Percentiles rank a stretch among this genome's conserved stretches.
phyloP scores from a whole-genome alignment of 495 filamentous ascomycete species.

The Entonaema liquescens region DNA sequence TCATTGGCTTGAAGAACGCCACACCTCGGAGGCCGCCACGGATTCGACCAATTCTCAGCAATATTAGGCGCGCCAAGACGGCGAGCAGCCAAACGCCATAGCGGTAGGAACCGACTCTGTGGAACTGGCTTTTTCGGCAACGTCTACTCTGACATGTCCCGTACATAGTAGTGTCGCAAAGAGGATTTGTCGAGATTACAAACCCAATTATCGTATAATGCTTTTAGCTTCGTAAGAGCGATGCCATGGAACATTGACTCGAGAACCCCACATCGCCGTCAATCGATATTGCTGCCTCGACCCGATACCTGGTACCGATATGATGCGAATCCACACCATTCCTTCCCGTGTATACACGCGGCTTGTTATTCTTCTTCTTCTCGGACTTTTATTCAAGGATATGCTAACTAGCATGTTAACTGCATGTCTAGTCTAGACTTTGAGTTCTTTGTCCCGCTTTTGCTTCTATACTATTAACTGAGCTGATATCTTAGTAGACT shows the following conservation, averaged over 20 bases:
- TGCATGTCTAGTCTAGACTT: constrained; percentile 21
- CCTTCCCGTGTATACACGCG: not conserved
- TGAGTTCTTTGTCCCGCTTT: constrained; percentile 3
- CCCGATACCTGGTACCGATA: constrained; percentile 8
- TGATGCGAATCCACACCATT: constrained; percentile 6
- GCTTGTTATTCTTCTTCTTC: constrained; percentile 11
- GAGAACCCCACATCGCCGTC: constrained; percentile 1
- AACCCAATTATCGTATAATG: constrained; percentile 8
- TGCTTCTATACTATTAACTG: constrained; percentile 6
- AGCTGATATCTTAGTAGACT: constrained; percentile 7
- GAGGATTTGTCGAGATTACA: constrained; percentile 10
- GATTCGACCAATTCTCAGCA: constrained; percentile 14
- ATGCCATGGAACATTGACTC: constrained; percentile 7
- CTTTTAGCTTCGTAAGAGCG: constrained; percentile 7
- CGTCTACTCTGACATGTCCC: constrained; percentile 15
- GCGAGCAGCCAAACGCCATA: constrained; percentile 20
- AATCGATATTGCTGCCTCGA: constrained; percentile 3
- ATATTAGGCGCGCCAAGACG: constrained; percentile 25
- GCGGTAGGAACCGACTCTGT: constrained; percentile 15
- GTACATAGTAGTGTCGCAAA: constrained; percentile 1
- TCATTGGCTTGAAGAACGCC: constrained; percentile 30
- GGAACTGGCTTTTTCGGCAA: constrained; percentile 16
- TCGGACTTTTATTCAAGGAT: constrained; percentile 14
- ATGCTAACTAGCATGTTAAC: not conserved
- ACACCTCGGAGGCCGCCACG: constrained; percentile 37